These are phyloP conservation scores for Echium plantagineum DNA, from an alignment of 257 asterid species.

Conservation along the genomic window DNA sequence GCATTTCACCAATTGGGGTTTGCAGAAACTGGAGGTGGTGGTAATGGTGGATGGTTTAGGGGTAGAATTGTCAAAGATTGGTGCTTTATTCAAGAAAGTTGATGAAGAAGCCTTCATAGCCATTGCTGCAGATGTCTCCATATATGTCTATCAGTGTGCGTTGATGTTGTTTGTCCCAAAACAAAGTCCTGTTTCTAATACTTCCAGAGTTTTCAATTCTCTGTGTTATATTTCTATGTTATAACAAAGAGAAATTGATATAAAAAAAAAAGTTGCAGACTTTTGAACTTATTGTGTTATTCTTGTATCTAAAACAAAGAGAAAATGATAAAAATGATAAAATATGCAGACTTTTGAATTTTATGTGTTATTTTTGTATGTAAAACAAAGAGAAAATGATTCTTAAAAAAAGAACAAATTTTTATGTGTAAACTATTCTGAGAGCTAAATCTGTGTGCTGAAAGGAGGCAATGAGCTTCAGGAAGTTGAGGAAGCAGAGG, in stretches of 20 bases:
- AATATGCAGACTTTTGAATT: not conserved
- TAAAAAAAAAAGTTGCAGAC: no score
- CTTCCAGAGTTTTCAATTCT: no score
- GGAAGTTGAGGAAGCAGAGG: not conserved
- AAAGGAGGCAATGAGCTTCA: no score
- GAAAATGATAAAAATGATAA: not conserved
- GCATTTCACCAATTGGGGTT: conserved; percentile 21
- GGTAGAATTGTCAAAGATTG: conserved; percentile 24
- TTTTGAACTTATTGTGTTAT: not conserved
- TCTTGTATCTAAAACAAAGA: not conserved
- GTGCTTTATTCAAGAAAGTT: conserved; percentile 23
- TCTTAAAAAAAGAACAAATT: no score
- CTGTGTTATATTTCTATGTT: no score
- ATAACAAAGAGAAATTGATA: no score
- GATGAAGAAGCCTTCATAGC: conserved; percentile 36
- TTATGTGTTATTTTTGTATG: not conserved
- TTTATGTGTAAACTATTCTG: not conserved
- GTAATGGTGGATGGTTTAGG: conserved; percentile 8
- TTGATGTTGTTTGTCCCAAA: no score
- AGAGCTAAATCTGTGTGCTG: no score
- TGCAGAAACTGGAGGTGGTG: conserved; percentile 9
- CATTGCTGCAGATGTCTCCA: conserved; percentile 39
- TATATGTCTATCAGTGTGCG: not conserved
- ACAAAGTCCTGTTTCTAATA: no score
- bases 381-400: not conserved